Base-by-base conservation (phyloP, 306 rosid species). In the Mucuna pruriens region DNA sequence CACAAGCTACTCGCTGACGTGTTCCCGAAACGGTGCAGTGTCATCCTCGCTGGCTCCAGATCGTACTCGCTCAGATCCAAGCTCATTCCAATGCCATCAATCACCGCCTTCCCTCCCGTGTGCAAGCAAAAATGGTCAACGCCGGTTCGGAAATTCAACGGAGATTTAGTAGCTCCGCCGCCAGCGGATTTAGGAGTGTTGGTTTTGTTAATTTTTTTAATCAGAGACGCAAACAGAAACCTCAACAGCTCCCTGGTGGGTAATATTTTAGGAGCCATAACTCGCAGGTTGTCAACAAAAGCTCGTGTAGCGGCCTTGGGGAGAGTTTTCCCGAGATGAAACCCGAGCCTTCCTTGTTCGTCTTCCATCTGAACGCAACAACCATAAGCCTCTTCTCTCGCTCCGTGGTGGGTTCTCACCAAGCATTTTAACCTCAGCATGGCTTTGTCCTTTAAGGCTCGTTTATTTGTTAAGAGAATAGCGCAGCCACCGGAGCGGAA, bases 31-130 rank as follows among this genome's bases (percentile, higher is more conserved):
- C 97, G 87, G 80, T 95, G 97, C 0, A 95, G 89, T 0, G 98
- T 95, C 98, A 95, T 95, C 82, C 98, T 85, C 0, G 98, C 94
- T 1, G 98, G 97, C 63, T 95, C 97, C 0, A 95, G 91, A 57
- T 95, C 97, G 60, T 90, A 82, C 44, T 91, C 95, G 3, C 5
- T 51, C 5, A 95, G 87, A 67, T 83, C 86, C 11, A 95, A 85
- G 61, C 90, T 92, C 81, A 78, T 44, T 2, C 98, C 98, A 15
- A 95, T 75, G 2, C 97, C 98, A 51, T 95, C 97, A 9, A 95
- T 92, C 79, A 95, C 98, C 0, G 97, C 97, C 46, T 95, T 95
- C 3, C 98, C 98, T 1, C 98, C 97, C 0, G 98, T 92, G 20
- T 95, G 98, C 0, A 95, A 25, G 65, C 98, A 95, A 51, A 95